Base-by-base conservation (phyloP, 1,284 basidiomycete genomes). In the Hymenochaete sp. region DNA sequence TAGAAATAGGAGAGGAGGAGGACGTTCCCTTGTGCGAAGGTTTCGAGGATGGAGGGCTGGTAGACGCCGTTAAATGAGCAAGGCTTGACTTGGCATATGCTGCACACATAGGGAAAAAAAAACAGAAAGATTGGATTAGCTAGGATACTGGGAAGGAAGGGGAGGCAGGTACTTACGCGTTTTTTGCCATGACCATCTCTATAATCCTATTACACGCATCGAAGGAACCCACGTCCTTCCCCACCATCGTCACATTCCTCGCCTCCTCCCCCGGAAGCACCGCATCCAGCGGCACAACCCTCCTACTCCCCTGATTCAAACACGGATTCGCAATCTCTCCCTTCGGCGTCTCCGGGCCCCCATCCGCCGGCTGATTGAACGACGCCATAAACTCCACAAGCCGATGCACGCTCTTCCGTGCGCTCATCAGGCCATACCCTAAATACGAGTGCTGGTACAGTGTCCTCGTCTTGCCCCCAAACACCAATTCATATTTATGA, bases 61-160 rank as follows among this genome's bases (percentile, higher is more conserved):
- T 98, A 98, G 22, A 97, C 91, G 28, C 95, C 95, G 55, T 91
- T 85, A 69, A 98, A 98, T 1, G 93, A 92, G 64, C 95, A 98
- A 0, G 93, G 93, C 61, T 87, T 89, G 56, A 82, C 71, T 57
- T 82, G 79, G 64, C 96, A 98, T 42, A 92, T 75, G 0, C 88
- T 91, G 53, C 16, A 13, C 8, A 38, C 8, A 14, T 9, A 6
- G 8, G 41, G 14, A 33, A 38, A 7, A 21, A 24, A 41, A 33
- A 46, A 48, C 3, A 35, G 6, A n/a, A 5, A 35, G 14, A 14
- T 35, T 16, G 21, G 32, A 35, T 16, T 35, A n/a, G 14, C 14
- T 44, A 50, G 44, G 41, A 52, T 29, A 8, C 26, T 41, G 42
- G 26, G 44, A 42, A 22, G 19, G 25, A 33, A 32, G 37, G 33